Evolutionary conservation across 2,329 filamentous ascomycete genomes (phyloP), one percentile per base, ranked within the genome.

Genomic region (Talaromyces sp.): DNA sequence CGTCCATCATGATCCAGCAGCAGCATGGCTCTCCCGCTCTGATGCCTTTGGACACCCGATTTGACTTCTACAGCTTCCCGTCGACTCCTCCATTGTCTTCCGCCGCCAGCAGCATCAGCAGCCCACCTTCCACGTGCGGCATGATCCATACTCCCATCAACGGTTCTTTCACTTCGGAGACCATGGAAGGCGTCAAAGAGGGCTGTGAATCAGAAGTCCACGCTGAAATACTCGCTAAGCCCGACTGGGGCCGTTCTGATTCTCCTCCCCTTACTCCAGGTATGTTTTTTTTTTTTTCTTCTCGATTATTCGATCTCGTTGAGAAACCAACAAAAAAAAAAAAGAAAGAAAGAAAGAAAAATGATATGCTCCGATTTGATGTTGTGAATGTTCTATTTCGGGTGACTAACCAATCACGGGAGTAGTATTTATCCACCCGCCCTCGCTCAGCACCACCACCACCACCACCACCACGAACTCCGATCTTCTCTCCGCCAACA

Each of bases 191-290:
- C 31, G 80, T 87, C 68, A 92, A 93, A 82, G 83, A 91, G 67
- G 84, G 84, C 31, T 86, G 88, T 67, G 88, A 93, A 70, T 82
- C 84, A 54, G 88, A 91, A 65, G 83, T 87, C 23, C 84, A 88
- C 69, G 84, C 86, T 21, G 91, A 95, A 78, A 87, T 87, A 66
- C 83, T 93, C 62, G 86, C 90, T 59, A 83, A 82, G 67, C 82
- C 89, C 67, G 90, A 93, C 70, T 96, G 91, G 89, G 83, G 88
- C 63, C 87, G 84, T 74, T 88, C 87, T 64, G 84, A 85, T 63
- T 96, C 93, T 35, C 92, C 93, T 58, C 91, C 92, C 25, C 86
- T 96, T 85, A 96, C 92, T 71, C 92, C 93, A 85, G 87, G 92
- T 96, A 88, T 81, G 91, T 86, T 31, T 54, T 64, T 14, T 42